Base-by-base conservation (phyloP, 768 basidiomycete species). In the Fomitopsis serialis region DNA sequence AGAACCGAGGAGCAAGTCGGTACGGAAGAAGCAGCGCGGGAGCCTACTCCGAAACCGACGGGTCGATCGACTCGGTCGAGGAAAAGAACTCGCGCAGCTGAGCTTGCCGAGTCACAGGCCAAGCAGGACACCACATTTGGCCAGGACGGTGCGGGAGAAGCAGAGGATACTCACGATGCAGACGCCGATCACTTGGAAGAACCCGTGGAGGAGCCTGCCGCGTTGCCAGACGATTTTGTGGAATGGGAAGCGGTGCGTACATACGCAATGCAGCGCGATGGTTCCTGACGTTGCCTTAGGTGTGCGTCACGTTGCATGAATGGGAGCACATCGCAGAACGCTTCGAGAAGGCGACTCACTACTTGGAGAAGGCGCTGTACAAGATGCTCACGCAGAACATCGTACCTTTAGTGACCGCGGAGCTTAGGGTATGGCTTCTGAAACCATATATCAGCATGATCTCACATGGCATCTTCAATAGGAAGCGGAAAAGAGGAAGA, bases 231-330 rank as follows among this genome's bases (percentile, higher is more conserved):
- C 1, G 78, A 78, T 45, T 89, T 89, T 61, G 67, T 91, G 37
- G 93, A 96, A 68, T 98, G 95, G 94, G 91, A 96, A 73, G 88
- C 89, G 61, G 94, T 92, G 54, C 62, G 82, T 73, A 36, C 42
- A 23, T 23, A 12, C 35, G n/a, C n/a, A n/a, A n/a, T 32, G 29
- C 29, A 32, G 29, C 29, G 29, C 29, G 29, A 11, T 32, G 29
- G 29, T 32, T 32, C 6, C 29, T 32, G 5, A 32, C 42, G 22
- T 51, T 42, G 2, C 47, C 44, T 21, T 57, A 95, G 92, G 82
- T 95, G 58, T 93, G 91, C 62, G 81, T 85, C 6, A 89, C 87
- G 15, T 75, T 92, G 2, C 73, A 78, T 12, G 92, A 98, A 58
- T 98, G 93, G 93, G 86, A 92, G 58, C 77, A 78, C 46, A 79